phyloP scores from a whole-genome alignment of 208 protist genomes.

The Angomonas ambiguus region DNA sequence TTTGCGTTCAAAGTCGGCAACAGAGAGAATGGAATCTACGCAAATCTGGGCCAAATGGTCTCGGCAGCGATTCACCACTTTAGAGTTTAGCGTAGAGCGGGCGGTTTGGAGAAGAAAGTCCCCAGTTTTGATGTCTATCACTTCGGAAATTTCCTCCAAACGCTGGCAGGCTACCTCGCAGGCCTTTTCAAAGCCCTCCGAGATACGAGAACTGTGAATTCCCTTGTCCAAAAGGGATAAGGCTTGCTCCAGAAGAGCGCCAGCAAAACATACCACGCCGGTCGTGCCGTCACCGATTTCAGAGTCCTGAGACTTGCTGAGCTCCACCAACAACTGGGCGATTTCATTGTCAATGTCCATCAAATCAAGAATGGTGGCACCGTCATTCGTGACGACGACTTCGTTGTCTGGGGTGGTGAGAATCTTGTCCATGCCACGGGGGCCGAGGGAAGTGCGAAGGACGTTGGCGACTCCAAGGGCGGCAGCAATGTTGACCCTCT shows the following conservation, averaged over 20 bases:
- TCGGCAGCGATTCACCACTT: constrained; percentile 97
- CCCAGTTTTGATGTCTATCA: constrained; percentile 59
- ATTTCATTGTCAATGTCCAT: constrained; percentile 99
- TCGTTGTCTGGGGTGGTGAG: constrained; percentile 98
- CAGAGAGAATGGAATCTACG: constrained; percentile 98
- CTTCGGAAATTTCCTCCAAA: constrained; percentile 91
- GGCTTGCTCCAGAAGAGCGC: constrained; percentile 98
- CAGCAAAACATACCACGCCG: constrained; percentile 99
- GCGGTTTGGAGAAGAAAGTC: constrained; percentile 96
- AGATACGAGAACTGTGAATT: constrained; percentile 98
- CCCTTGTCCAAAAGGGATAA: constrained; percentile 95
- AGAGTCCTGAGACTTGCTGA: constrained; percentile 99
- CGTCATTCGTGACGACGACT: constrained; percentile 99
- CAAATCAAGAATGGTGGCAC: constrained; percentile 98
- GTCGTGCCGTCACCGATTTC: constrained; percentile 99
- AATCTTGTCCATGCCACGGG: constrained; percentile 97
- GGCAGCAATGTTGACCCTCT: constrained; percentile 98
- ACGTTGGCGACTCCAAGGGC: constrained; percentile 96
- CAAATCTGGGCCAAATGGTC: constrained; percentile 98
- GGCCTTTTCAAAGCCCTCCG: constrained; percentile 98
- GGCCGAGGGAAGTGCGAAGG: constrained; percentile 97
- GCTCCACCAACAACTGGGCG: constrained; percentile 99
- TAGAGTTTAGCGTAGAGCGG: constrained; percentile 98
- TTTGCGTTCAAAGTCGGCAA: constrained; percentile 98
- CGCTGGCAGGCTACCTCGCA: constrained; percentile 93